Conservation (phyloP, 805 yeast species). For the Candida cerambycidarum region DNA sequence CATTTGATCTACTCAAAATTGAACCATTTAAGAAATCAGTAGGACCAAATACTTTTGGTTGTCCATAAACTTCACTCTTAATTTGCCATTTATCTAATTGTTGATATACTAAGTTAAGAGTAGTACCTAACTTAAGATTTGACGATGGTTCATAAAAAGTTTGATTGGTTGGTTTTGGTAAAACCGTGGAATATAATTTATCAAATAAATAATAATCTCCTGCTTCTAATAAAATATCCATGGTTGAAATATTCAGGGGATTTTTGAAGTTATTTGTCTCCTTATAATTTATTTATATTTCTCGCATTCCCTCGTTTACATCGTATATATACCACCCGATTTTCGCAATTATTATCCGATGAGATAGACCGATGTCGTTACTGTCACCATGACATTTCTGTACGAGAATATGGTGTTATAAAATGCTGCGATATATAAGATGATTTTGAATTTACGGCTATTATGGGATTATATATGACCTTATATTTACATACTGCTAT, state of each 20-base stretch:
- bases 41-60: constrained; percentile 57
- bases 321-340: constrained; percentile 7
- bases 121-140: constrained; percentile 5
- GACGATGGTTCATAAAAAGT: constrained; percentile 6
- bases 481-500: neutral
- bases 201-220: constrained; percentile 76
- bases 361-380: constrained; percentile 1
- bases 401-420: neutral
- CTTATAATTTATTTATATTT: constrained; percentile 4
- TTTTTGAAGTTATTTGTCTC: neutral
- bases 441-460: no score
- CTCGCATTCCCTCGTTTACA: constrained; percentile 6
- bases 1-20: constrained; percentile 65
- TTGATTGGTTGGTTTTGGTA: constrained; percentile 31
- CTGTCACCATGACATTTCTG: neutral
- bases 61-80: constrained; percentile 55
- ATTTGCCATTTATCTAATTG: constrained; percentile 24
- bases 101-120: constrained; percentile 12
- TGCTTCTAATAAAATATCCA: constrained; percentile 91
- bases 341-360: constrained; percentile 7
- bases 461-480: no score
- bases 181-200: constrained; percentile 62
- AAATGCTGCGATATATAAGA: no score
- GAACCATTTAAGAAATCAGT: constrained; percentile 63
- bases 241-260: constrained; percentile 31